These are phyloP conservation scores for Xylariaceae sp. DNA, from an alignment of 2,329 filamentous ascomycete genomes.

Conservation along the genomic window DNA sequence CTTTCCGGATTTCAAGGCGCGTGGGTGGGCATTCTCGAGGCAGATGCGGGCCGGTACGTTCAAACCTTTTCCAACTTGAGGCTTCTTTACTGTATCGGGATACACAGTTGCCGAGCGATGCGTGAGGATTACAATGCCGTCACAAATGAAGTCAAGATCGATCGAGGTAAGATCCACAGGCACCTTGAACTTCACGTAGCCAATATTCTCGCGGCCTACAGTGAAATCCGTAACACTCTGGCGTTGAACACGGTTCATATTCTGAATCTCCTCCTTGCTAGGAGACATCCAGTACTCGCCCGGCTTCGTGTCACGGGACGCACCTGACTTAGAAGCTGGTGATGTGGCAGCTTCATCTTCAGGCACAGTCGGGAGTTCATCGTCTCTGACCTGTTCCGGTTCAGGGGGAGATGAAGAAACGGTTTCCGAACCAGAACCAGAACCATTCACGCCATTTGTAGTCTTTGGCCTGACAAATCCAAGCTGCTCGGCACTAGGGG, in stretches of 20 bases:
- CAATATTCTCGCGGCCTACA: constrained; percentile 77
- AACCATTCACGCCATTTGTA: constrained; percentile 40
- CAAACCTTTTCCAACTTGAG: constrained; percentile 76
- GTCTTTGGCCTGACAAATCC: constrained; percentile 53
- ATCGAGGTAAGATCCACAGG: constrained; percentile 78
- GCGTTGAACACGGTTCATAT: constrained; percentile 75
- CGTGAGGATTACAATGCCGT: constrained; percentile 68
- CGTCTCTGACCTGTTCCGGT: constrained; percentile 66
- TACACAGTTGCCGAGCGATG: constrained; percentile 86
- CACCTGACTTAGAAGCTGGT: constrained; percentile 28
- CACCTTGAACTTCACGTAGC: constrained; percentile 73
- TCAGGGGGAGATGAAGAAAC: constrained; percentile 47
- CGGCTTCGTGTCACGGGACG: constrained; percentile 44
- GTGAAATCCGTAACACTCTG: constrained; percentile 68
- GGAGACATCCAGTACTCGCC: constrained; percentile 88
- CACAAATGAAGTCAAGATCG: constrained; percentile 74
- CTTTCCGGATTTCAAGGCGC: constrained; percentile 55
- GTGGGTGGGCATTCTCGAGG: constrained; percentile 92
- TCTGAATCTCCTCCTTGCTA: constrained; percentile 64
- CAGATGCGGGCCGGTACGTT: constrained; percentile 86
- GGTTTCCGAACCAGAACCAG: constrained; percentile 37
- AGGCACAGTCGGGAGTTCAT: constrained; percentile 72
- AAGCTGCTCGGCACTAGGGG: constrained; percentile 53
- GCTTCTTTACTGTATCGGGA: constrained; percentile 68
- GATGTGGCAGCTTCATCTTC: constrained; percentile 55